phyloP scores from a whole-genome alignment of 208 protist species.

The Trypanosoma grayi region DNA sequence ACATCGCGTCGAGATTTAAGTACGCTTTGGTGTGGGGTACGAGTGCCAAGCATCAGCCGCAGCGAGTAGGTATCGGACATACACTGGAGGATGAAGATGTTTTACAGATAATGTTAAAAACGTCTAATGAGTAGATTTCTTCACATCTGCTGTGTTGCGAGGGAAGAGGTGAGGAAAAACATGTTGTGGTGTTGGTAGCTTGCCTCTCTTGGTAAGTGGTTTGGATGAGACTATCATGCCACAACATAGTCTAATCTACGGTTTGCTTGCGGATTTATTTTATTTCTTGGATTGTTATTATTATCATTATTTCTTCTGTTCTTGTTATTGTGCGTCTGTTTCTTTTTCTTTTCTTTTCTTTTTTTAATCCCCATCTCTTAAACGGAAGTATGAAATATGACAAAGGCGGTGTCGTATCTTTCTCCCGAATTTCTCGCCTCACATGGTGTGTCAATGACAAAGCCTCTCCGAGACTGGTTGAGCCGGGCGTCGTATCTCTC shows the following conservation, averaged over 20 bases:
- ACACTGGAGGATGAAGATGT: slow-evolving; percentile 90
- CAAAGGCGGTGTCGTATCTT: slow-evolving; percentile 23
- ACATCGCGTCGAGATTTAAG: slow-evolving; percentile 91
- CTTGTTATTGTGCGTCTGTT: background rate
- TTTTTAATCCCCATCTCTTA: background rate
- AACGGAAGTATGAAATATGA: slow-evolving; percentile 9
- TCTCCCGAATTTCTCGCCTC: slow-evolving; percentile 47
- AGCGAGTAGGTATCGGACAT: slow-evolving; percentile 94
- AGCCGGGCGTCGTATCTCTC: slow-evolving; percentile 56
- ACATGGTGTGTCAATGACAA: slow-evolving; percentile 41
- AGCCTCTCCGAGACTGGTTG: slow-evolving; percentile 63
- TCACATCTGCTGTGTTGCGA: background rate
- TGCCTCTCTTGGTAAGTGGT: too few relatives aligned
- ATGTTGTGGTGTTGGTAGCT: too few relatives aligned
- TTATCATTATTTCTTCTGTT: slow-evolving; percentile 1
- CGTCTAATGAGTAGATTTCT: slow-evolving; percentile 74
- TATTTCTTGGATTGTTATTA: background rate
- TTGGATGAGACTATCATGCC: too few relatives aligned
- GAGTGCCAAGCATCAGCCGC: slow-evolving; percentile 95
- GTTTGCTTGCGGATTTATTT: too few relatives aligned
- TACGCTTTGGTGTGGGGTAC: slow-evolving; percentile 95
- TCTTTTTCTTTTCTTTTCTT: slow-evolving; percentile 12
- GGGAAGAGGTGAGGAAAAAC: too few relatives aligned
- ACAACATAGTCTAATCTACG: too few relatives aligned
- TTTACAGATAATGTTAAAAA: slow-evolving; percentile 90